phyloP scores from a whole-genome alignment of 2,329 filamentous ascomycete genomes.

The Ilyonectria mors-panacis region DNA sequence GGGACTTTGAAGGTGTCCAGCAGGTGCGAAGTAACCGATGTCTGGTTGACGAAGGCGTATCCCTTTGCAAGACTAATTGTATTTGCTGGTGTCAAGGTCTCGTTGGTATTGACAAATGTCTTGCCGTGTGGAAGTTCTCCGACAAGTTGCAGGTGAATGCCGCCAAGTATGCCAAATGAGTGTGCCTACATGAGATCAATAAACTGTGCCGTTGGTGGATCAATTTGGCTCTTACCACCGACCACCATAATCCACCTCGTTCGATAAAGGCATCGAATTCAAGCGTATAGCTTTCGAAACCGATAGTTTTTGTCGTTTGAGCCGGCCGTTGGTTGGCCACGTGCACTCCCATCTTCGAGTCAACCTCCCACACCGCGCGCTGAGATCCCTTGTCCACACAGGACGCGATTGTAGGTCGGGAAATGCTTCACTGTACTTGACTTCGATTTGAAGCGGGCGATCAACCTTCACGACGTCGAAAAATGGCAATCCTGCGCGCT shows the following conservation, averaged over 20 bases:
- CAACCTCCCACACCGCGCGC: constrained; percentile 10
- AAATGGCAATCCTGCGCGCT: constrained; percentile 13
- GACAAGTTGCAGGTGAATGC: constrained; percentile 14
- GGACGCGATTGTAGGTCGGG: background rate
- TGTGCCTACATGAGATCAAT: background rate
- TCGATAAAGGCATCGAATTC: constrained; percentile 1
- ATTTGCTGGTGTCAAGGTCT: constrained; percentile 3
- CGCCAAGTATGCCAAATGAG: constrained; percentile 13
- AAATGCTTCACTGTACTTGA: constrained; percentile 19
- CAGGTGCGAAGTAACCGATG: constrained; percentile 10
- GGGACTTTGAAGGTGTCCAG: constrained; percentile 16
- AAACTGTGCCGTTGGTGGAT: background rate
- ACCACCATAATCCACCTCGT: background rate
- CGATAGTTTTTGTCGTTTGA: constrained; percentile 3
- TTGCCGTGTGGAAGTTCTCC: constrained; percentile 8
- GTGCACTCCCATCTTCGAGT: constrained; percentile 7
- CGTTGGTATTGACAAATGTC: constrained; percentile 18
- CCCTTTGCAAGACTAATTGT: constrained; percentile 6
- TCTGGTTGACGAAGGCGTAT: constrained; percentile 21
- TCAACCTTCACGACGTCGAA: constrained; percentile 5
- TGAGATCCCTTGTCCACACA: constrained; percentile 16
- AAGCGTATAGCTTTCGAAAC: constrained; percentile 4
- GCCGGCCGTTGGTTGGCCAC: constrained; percentile 6
- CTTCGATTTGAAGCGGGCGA: constrained; percentile 9
- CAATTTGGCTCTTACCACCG: background rate